These are phyloP conservation scores for Dictyostelium firmibasis DNA, from an alignment of 78 protist species.

Conservation along the genomic window DNA sequence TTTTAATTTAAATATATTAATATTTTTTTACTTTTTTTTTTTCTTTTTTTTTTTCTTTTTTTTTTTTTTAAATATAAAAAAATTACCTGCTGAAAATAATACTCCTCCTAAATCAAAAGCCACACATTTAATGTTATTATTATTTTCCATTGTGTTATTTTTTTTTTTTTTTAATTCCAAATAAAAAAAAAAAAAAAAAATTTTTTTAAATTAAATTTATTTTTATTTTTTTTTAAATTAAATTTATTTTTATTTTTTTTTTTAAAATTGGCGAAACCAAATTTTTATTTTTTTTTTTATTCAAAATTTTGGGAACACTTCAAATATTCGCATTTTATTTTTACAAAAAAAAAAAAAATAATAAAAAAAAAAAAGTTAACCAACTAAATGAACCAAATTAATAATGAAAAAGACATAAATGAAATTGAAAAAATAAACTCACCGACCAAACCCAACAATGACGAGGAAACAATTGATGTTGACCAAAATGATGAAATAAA, in stretches of 20 bases:
- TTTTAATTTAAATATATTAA: no score
- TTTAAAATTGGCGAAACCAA: neutral
- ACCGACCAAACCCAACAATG: neutral
- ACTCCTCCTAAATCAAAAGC: constrained; percentile 38
- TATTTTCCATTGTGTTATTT: neutral
- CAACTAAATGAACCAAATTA: neutral
- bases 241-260: neutral
- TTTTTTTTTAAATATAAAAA: no score
- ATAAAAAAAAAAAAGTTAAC: no score
- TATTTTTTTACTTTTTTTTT: no score
- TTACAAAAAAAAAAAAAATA: neutral
- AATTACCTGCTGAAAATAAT: constrained; percentile 8
- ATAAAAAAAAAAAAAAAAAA: neutral
- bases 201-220: neutral
- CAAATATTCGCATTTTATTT: no score
- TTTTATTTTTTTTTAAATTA: neutral
- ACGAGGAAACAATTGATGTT: no score
- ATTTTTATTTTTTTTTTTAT: neutral
- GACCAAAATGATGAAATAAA: neutral
- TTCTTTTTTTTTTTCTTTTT: no score
- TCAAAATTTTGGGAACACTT: no score
- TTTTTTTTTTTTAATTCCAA: no score
- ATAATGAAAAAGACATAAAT: neutral
- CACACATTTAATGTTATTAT: neutral
- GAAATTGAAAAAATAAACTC: neutral